These are phyloP conservation scores for Mucor piriformis DNA, from an alignment of 371 early-diverging fungal species.

Conservation along the genomic window DNA sequence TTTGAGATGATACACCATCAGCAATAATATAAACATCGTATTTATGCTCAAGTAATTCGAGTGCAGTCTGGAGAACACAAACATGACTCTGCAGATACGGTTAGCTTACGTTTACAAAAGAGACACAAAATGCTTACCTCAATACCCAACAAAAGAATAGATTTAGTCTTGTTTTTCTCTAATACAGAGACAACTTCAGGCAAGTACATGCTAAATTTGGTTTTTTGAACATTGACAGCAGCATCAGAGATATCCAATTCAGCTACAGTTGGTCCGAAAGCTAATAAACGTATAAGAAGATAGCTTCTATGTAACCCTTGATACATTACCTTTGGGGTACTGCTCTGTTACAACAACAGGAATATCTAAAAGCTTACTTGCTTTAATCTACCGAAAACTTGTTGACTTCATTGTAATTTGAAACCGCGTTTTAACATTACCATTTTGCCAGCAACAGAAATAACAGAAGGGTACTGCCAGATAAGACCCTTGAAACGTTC, in stretches of 20 bases:
- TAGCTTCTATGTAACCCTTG: too few species aligned
- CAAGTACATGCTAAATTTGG: slow-evolving; percentile 90
- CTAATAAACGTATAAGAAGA: slow-evolving; percentile 45
- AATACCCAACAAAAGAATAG: slow-evolving; percentile 89
- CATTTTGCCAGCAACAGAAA: slow-evolving; percentile 90
- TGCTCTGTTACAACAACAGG: slow-evolving; percentile 94
- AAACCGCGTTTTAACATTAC: slow-evolving; percentile 41
- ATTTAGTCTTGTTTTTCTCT: slow-evolving; percentile 57
- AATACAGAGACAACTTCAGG: slow-evolving; percentile 69
- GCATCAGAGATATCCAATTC: slow-evolving; percentile 78
- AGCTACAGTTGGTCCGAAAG: slow-evolving; percentile 79
- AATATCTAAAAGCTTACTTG: slow-evolving; percentile 72
- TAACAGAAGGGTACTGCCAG: slow-evolving; percentile 78
- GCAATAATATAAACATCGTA: slow-evolving; percentile 85
- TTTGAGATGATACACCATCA: slow-evolving; percentile 92
- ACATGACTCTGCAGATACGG: slow-evolving; percentile 75
- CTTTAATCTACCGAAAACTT: slow-evolving; percentile 46
- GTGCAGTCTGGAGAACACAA: slow-evolving; percentile 90
- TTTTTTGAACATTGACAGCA: slow-evolving; percentile 63
- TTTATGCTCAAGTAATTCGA: slow-evolving; percentile 80
- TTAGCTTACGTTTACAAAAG: background rate
- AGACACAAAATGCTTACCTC: slow-evolving; percentile 60
- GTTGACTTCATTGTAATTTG: background rate
- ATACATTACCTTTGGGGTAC: slow-evolving; percentile 76
- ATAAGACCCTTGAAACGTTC: slow-evolving; percentile 84